Percentiles rank a stretch among this genome's conserved stretches.
Evolutionary conservation across 768 basidiomycete genomes (phyloP).

Genomic region (Pisolithus marmoratus): DNA sequence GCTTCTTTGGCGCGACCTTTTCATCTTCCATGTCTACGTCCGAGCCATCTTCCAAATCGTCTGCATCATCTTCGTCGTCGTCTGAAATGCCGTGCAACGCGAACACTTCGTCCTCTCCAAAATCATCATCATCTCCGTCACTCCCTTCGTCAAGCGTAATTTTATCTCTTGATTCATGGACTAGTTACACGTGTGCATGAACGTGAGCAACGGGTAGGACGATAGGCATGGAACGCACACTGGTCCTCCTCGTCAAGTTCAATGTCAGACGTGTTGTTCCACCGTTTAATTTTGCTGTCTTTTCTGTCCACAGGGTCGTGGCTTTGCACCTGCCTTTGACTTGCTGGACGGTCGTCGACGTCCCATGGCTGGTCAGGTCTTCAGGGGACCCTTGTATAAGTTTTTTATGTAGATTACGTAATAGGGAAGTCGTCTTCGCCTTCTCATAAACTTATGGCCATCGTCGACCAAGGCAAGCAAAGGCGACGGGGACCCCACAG

Average conservation of each 20-base stretch:
- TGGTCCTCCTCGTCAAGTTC: conserved; percentile 75
- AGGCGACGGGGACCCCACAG: background rate
- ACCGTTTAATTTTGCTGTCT: conserved; percentile 53
- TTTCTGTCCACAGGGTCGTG: conserved; percentile 45
- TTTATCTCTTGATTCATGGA: conserved; percentile 68
- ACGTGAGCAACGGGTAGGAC: background rate
- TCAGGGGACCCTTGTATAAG: background rate
- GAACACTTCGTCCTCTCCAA: conserved; percentile 80
- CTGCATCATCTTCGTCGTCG: conserved; percentile 38
- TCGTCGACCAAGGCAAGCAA: conserved; percentile 6
- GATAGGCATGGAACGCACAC: conserved; percentile 42
- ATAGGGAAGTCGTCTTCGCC: background rate
- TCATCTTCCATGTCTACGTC: conserved; percentile 11
- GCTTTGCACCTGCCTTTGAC: conserved; percentile 30
- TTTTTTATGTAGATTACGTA: conserved; percentile 12
- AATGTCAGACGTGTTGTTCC: conserved; percentile 64
- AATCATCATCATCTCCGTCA: conserved; percentile 43
- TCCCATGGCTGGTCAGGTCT: conserved; percentile 30
- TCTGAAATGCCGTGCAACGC: conserved; percentile 55
- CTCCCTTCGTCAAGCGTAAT: conserved; percentile 68
- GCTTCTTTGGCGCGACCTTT: conserved; percentile 6
- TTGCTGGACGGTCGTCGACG: conserved; percentile 35
- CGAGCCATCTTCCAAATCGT: conserved; percentile 9
- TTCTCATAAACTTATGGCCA: conserved; percentile 6
- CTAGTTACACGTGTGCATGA: conserved; percentile 30